Percentiles rank a stretch among this genome's conserved stretches.
Conservation (phyloP, 345 rosid genomes). For the Alliaria petiolata region DNA sequence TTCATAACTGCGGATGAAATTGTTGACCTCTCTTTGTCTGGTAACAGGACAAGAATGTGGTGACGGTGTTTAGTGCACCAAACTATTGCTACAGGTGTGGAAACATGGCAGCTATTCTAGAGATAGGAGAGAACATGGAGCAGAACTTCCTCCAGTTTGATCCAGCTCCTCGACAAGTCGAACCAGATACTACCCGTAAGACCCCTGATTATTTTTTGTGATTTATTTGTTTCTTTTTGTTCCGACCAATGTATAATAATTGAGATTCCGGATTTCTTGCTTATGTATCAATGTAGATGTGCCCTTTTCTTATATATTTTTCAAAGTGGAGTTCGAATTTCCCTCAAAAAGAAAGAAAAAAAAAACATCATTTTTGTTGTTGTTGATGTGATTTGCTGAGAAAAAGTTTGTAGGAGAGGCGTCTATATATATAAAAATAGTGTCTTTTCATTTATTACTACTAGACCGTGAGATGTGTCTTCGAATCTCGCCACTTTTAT, state of each 20-base stretch:
- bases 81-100: constrained; percentile 82
- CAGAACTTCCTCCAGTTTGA: constrained; percentile 83
- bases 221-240: constrained; percentile 3
- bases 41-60: constrained; percentile 68
- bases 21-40: neutral
- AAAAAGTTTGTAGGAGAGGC: constrained; percentile 17
- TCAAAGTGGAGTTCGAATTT: constrained; percentile 12
- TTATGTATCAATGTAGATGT: constrained; percentile 31
- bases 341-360: constrained; percentile 11
- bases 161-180: constrained; percentile 86
- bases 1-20: neutral
- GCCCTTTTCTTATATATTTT: constrained; percentile 2
- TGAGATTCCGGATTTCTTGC: neutral
- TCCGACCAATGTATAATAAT: constrained; percentile 2
- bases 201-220: constrained; percentile 87
- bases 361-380: constrained; percentile 16
- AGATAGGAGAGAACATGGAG: constrained; percentile 80
- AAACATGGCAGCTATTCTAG: constrained; percentile 86
- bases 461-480: too few relatives aligned
- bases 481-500: too few relatives aligned
- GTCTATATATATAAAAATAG: constrained; percentile 7
- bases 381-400: constrained; percentile 17
- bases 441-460: neutral
- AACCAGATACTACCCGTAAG: constrained; percentile 75
- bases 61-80: constrained; percentile 82